phyloP scores from a whole-genome alignment of 495 filamentous ascomycete genomes.

The Neurospora terricola region DNA sequence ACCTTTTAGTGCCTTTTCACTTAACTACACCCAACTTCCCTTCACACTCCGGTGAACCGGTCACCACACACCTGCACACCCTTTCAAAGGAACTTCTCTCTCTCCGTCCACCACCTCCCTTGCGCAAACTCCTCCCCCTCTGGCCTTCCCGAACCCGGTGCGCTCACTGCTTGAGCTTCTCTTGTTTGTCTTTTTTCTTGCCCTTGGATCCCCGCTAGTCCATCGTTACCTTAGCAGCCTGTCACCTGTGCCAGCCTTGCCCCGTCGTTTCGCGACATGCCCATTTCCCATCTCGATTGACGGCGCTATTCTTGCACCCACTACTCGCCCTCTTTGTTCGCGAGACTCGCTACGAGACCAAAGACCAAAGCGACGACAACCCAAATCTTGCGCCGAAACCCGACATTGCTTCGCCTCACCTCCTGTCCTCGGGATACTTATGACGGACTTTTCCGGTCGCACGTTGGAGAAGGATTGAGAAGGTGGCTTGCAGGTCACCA shows the following conservation, averaged over 20 bases:
- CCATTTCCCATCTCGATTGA: background rate
- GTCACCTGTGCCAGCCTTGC: background rate
- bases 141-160: background rate
- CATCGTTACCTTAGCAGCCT: background rate
- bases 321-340: background rate
- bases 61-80: constrained; percentile 14
- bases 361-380: background rate
- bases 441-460: constrained; percentile 12
- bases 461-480: constrained; percentile 21
- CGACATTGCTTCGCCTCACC: background rate
- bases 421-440: constrained; percentile 10
- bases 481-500: constrained; percentile 21
- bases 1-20: constrained; percentile 7
- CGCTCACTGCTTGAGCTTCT: background rate
- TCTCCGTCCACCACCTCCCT: background rate
- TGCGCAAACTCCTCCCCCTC: constrained; percentile 6
- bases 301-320: background rate
- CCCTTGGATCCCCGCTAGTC: background rate
- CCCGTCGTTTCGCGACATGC: background rate
- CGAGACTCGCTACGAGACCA: background rate
- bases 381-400: background rate
- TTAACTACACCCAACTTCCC: constrained; percentile 8
- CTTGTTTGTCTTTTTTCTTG: constrained; percentile 1
- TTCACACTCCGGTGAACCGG: constrained; percentile 23
- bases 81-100: background rate